Base-by-base conservation (phyloP, 352 stramenopile species). In the Globisporangium acanthophoron region DNA sequence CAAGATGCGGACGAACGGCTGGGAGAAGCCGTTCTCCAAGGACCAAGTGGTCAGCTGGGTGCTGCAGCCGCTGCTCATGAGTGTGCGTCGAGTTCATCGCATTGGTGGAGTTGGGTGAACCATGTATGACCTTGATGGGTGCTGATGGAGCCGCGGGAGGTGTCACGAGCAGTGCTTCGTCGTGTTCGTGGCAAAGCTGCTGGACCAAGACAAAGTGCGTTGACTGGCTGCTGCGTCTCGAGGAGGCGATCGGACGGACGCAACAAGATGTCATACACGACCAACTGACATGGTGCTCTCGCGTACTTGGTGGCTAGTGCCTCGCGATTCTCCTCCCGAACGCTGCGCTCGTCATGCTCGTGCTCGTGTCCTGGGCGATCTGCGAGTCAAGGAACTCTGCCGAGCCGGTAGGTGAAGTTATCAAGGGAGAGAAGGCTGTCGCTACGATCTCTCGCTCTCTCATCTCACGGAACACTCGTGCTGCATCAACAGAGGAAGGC, bases 11-110 rank as follows among this genome's bases (percentile, higher is more conserved):
- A 69, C 68, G 21, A 91, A 86, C 61, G 86, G 86, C 29, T 90
- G 93, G 54, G 62, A 92, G 46, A 76, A 76, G 52, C 86, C 86
- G n/a, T 88, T 91, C 60, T 94, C 85, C 8, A 66, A 74, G 27
- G 59, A 65, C 31, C 59, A 59, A 37, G 46, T 65, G 21, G 37
- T 60, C 41, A 92, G 85, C 57, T 96, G 82, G 85, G 49, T 89
- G 31, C 63, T 90, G 33, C 79, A 96, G 55, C 74, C 86, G 18
- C 50, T 85, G 48, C 64, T 92, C 54, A 84, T 90, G 54, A 74
- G 66, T 24, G 85, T 94, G 70, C 50, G 75, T 56, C 15, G 4
- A 35, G 12, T 37, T 44, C 4, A 12, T 53, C 35, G 12, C 11
- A 9, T 41, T 41, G 35, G 11, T 3, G 35, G 11, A 15, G 33